Evolutionary conservation across 768 basidiomycete species (phyloP), one percentile per base, ranked within the genome.

Genomic region (Hygrocybe punicea): DNA sequence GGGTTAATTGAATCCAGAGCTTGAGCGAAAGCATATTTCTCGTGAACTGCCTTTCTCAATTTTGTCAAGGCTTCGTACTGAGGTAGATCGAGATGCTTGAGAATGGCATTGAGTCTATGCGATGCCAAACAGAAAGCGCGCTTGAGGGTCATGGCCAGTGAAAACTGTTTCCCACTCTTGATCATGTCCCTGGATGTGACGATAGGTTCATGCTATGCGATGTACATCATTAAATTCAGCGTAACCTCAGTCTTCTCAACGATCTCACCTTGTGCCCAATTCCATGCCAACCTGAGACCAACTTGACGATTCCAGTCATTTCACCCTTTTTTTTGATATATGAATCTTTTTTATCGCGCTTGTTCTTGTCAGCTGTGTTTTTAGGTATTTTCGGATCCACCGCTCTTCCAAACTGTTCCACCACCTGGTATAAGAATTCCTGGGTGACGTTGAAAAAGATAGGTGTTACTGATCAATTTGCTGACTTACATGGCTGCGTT

Each of bases 141-240:
- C 52, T 29, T 67, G 65, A 69, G 40, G 24, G 36, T 25, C 45
- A 63, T 48, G 8, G 53, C 53, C 9, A 34, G 48, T 68, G 36
- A 63, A 65, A 45, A 61, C 63, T 47, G 57, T 68, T 24, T 60
- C 65, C 23, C 66, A 70, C 39, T 58, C 24, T 39, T n/a, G 49
- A 56, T 46, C 24, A 51, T 29, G 29, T 55, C 45, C 19, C 24
- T 4, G 16, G 53, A 44, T 49, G 53, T 4, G 23, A 55, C 44
- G 6, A 24, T 29, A 47, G 39, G 25, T 23, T 24, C 25, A 23
- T 55, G 42, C 44, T 55, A 17, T 11, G 34, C 21, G 23, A 53
- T 37, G 51, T 16, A 34, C 11, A 53, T 10, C 17, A 40, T n/a
- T 53, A 21, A 21, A 10, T 35, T 33, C n/a, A 16, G 24, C n/a